Percentiles rank a stretch among this genome's conserved stretches.
These are phyloP conservation scores for Jasminum sambac DNA, from an alignment of 257 asterid genomes.

Conservation along the genomic window DNA sequence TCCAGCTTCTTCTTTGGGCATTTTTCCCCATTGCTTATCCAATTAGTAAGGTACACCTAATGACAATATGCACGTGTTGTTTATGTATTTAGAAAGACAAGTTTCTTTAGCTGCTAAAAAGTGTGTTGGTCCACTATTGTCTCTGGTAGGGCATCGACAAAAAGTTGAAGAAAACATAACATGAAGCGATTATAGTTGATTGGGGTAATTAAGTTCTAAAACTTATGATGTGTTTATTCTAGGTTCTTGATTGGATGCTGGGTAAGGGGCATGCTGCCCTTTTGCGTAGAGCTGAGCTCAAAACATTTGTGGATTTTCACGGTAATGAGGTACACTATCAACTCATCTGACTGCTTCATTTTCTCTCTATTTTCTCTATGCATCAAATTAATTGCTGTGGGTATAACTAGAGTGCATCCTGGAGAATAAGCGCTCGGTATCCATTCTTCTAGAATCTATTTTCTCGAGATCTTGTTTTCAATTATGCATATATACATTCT, in stretches of 20 bases:
- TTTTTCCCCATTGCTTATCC: constrained; percentile 93
- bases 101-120: background rate
- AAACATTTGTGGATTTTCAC: constrained; percentile 97
- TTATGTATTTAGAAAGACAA: constrained; percentile 1
- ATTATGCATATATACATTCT: no score
- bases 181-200: background rate
- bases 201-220: background rate
- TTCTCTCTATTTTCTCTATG: background rate
- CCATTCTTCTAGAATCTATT: no score
- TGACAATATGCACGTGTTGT: background rate
- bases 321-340: constrained; percentile 76
- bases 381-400: constrained; percentile 2
- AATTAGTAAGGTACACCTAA: constrained; percentile 77
- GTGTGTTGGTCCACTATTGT: background rate
- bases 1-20: constrained; percentile 83
- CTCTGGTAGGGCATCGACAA: constrained; percentile 3
- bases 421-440: background rate
- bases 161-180: constrained; percentile 9
- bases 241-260: constrained; percentile 97
- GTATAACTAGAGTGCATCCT: background rate
- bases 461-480: no score
- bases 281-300: constrained; percentile 91
- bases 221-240: constrained; percentile 16
- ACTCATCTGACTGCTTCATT: constrained; percentile 2
- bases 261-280: constrained; percentile 98